These are phyloP conservation scores for Pouteria glomerata DNA, from an alignment of 148 eudicot genomes.

Conservation along the genomic window DNA sequence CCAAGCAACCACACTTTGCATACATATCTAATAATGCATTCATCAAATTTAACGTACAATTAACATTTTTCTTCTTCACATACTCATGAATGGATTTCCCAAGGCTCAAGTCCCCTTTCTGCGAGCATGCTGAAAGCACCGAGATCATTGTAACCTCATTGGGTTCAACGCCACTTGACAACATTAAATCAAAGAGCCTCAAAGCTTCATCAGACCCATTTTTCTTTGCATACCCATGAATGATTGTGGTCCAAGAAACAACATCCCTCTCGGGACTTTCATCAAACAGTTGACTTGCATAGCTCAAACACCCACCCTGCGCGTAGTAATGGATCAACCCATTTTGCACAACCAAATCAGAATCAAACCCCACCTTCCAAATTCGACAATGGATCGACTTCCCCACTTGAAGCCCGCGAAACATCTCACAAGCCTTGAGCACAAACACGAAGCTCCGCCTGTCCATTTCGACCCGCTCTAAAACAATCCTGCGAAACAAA, in stretches of 20 bases:
- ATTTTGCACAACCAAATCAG: slow-evolving; percentile 48
- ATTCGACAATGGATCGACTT: slow-evolving; percentile 38
- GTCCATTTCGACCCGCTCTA: slow-evolving; percentile 44
- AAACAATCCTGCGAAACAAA: slow-evolving; percentile 43
- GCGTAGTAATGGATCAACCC: slow-evolving; percentile 54
- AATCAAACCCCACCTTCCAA: slow-evolving; percentile 49
- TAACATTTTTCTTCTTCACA: slow-evolving; percentile 24
- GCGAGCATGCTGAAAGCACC: slow-evolving; percentile 51
- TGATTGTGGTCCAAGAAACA: slow-evolving; percentile 64
- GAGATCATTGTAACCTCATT: slow-evolving; percentile 64
- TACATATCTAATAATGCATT: slow-evolving; percentile 70
- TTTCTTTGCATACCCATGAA: slow-evolving; percentile 49
- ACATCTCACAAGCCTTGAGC: slow-evolving; percentile 41
- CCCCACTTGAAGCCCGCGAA: slow-evolving; percentile 34
- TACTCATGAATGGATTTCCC: slow-evolving; percentile 33
- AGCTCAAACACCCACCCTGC: slow-evolving; percentile 23
- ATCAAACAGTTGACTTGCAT: slow-evolving; percentile 48
- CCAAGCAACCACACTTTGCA: slow-evolving; percentile 41
- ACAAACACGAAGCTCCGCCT: slow-evolving; percentile 54
- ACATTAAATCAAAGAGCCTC: slow-evolving; percentile 47
- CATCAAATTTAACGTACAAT: slow-evolving; percentile 39
- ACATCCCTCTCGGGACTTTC: slow-evolving; percentile 53
- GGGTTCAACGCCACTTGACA: slow-evolving; percentile 38
- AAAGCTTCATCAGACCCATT: slow-evolving; percentile 47
- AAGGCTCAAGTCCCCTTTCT: slow-evolving; percentile 41